Base-by-base conservation (phyloP, 768 basidiomycete species). In the Mycena epipterygia region DNA sequence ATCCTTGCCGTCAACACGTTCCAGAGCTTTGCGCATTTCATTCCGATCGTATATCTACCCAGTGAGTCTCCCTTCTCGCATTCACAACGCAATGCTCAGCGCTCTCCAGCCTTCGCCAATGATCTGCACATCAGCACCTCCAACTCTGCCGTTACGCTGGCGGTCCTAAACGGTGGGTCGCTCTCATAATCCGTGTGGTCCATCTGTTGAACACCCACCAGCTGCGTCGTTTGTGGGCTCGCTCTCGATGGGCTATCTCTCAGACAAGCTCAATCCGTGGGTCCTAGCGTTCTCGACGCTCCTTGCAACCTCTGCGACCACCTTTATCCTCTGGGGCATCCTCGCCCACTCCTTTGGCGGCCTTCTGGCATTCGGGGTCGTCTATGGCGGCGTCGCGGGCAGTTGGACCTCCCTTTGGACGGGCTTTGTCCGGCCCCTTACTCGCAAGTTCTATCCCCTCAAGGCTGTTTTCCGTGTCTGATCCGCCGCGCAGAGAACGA, bases 261-360 rank as follows among this genome's bases (percentile, higher is more conserved):
- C 77, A 16, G 80, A 81, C 64, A 75, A 60, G 37, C 21, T 77
- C 49, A 70, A 77, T 52, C 72, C 77, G 8, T 74, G 71, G 73
- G 27, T 71, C 12, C 37, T 74, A 21, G 74, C 74, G 5, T 21
- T 74, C 13, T 25, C 46, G 19, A 60, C 62, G 5, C 72, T 79
- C 7, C 27, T 75, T 8, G 39, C 55, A 14, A 68, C 73, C 3
- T 77, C 77, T 1, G 27, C 75, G 16, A 64, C 69, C 17, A 78
- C 77, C 6, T 79, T 80, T 60, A 39, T 78, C 29, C 60, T 79
- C 17, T 80, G 79, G 79, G 79, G 79, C n/a, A 67, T 78, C 14
- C 63, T 78, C 5, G 74, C 76, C n/a, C 64, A 67, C 49, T 70
- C 75, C 7, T 72, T 79, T n/a, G 63, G 59, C 5, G 78, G 77